A percentile compares a stretch with the other conserved stretches of the same genome.
Evolutionary conservation across 768 basidiomycete species (phyloP).

Genomic region (Auricularia heimuer): DNA sequence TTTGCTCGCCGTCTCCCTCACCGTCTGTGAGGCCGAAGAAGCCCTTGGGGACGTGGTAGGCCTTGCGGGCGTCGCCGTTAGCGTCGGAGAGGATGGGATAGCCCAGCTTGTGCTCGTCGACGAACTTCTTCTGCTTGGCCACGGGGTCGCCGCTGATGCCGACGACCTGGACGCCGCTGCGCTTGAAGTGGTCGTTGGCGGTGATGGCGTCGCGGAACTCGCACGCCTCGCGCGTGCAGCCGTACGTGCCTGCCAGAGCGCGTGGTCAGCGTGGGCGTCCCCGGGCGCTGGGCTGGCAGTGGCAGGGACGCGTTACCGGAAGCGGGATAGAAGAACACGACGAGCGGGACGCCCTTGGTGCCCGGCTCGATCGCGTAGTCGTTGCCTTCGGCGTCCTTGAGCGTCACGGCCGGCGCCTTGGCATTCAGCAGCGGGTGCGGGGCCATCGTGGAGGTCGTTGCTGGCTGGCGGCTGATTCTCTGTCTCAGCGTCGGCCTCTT

Average conservation of each 20-base stretch:
- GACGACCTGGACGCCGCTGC: constrained; percentile 53
- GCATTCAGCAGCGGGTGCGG: constrained; percentile 49
- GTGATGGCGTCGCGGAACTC: constrained; percentile 70
- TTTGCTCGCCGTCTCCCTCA: constrained; percentile 20
- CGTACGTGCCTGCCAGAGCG: constrained; percentile 46
- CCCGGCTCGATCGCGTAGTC: constrained; percentile 52
- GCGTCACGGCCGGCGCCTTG: constrained; percentile 53
- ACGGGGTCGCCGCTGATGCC: constrained; percentile 69
- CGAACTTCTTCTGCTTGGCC: constrained; percentile 48
- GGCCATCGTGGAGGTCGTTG: constrained; percentile 24
- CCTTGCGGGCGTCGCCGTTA: constrained; percentile 49
- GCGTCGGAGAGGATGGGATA: constrained; percentile 73
- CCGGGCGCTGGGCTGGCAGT: background rate
- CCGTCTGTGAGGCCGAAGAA: constrained; percentile 52
- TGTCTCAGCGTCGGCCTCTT: background rate
- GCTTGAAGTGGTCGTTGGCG: constrained; percentile 60
- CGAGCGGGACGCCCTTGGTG: constrained; percentile 47
- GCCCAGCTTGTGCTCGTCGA: constrained; percentile 17
- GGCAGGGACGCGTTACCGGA: constrained; percentile 32
- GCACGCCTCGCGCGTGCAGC: constrained; percentile 77
- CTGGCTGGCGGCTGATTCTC: background rate
- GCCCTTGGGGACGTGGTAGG: constrained; percentile 57
- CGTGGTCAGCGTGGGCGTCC: background rate
- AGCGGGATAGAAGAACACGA: constrained; percentile 71
- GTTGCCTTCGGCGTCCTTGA: constrained; percentile 55